Conservation (phyloP, 176 grass and related monocot genomes). For the Oryza australiensis region DNA sequence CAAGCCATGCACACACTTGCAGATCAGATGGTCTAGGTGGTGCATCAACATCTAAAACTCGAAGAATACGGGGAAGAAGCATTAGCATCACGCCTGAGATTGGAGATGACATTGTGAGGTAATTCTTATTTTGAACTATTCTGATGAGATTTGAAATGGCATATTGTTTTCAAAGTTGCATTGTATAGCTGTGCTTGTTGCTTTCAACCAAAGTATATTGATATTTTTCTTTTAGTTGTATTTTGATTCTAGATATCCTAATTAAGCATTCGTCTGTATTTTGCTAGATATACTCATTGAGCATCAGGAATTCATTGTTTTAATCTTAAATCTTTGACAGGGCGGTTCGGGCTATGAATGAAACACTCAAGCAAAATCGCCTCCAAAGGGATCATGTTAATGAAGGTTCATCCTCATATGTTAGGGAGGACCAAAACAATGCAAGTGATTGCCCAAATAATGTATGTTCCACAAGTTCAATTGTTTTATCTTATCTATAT, state of each 20-base stretch:
- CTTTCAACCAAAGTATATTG: conserved; percentile 31
- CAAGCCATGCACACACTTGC: conserved; percentile 37
- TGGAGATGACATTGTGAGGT: conserved; percentile 98
- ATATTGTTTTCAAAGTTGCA: background rate
- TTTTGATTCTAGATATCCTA: conserved; percentile 33
- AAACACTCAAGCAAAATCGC: conserved; percentile 98
- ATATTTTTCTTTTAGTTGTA: conserved; percentile 13
- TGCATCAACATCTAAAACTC: conserved; percentile 59
- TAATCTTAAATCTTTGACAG: conserved; percentile 54
- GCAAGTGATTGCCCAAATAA: conserved; percentile 52
- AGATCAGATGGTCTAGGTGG: conserved; percentile 82
- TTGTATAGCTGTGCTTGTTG: conserved; percentile 22
- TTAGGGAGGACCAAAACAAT: conserved; percentile 52
- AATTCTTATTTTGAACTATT: conserved; percentile 39
- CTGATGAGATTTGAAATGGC: conserved; percentile 4
- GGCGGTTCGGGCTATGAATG: conserved; percentile 98
- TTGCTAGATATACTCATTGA: conserved; percentile 26
- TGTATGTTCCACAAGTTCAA: conserved; percentile 40
- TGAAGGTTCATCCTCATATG: conserved; percentile 69
- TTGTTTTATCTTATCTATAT: conserved; percentile 22
- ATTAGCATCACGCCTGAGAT: conserved; percentile 99
- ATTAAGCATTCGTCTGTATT: background rate
- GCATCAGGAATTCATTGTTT: conserved; percentile 29
- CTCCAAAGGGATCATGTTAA: conserved; percentile 76
- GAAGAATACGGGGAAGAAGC: conserved; percentile 91